phyloP scores from a whole-genome alignment of 225 moss, liverwort and hornwort genomes.

The Sphagnum contortum region DNA sequence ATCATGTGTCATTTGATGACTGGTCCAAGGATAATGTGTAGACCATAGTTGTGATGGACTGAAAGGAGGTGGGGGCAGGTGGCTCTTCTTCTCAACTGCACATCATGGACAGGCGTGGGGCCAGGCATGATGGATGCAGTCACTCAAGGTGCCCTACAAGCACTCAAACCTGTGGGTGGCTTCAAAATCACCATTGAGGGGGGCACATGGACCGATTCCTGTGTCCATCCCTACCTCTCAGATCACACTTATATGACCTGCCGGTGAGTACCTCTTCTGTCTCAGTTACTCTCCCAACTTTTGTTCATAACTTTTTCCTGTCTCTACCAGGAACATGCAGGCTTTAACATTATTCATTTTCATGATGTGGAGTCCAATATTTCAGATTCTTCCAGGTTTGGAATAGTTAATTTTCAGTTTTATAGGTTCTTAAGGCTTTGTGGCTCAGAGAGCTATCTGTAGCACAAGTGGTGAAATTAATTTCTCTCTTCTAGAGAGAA shows the following conservation, averaged over 20 bases:
- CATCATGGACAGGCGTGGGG: constrained; percentile 42
- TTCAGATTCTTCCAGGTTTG: too few species aligned
- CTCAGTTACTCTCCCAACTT: background rate
- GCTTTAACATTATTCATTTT: too few species aligned
- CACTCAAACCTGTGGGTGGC: constrained; percentile 23
- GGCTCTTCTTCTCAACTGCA: constrained; percentile 42
- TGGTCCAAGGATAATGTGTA: too few species aligned
- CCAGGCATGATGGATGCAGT: constrained; percentile 45
- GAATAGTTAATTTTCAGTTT: too few species aligned
- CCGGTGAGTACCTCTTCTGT: constrained; percentile 12
- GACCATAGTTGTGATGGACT: too few species aligned
- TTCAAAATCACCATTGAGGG: constrained; percentile 18
- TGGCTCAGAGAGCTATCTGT: too few species aligned
- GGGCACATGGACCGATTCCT: constrained; percentile 20
- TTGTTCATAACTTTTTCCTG: background rate
- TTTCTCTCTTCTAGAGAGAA: too few species aligned
- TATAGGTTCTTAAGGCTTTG: too few species aligned
- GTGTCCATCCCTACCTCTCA: constrained; percentile 29
- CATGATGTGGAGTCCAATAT: too few species aligned
- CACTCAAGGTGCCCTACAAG: constrained; percentile 30
- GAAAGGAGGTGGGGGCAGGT: constrained; percentile 15
- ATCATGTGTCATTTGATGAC: too few species aligned
- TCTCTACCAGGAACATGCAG: too few species aligned
- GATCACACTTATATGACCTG: constrained; percentile 23
- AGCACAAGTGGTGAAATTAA: too few species aligned